Base-by-base conservation (phyloP, 305 asterid genomes). In the Ajuga reptans region DNA sequence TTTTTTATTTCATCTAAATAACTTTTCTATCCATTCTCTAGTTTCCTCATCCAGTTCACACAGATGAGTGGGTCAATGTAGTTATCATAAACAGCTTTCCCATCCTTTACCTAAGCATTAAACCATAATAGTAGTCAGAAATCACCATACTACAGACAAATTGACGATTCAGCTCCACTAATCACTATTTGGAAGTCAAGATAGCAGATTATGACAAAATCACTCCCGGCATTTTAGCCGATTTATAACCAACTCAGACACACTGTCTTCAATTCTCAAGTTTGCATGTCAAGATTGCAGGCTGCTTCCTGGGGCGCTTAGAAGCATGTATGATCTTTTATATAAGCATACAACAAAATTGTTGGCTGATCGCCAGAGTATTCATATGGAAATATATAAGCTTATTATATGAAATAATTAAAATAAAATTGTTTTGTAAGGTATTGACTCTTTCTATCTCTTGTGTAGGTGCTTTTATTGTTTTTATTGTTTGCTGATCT, bases 401-500 rank as follows among this genome's bases (percentile, higher is more conserved):
- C 59, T 27, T 47, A 54, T 39, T 3, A 9, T 51, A 66, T 31
- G 8, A 46, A 7, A 63, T 16, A 27, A 52, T 64, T 43, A 72
- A n/a, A 45, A 37, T 46, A 45, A 68, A 36, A 55, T 34, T 67
- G 12, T 36, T 64, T 16, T 67, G 68, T 24, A 4, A 34, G 27
- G 37, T 37, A 58, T 14, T 72, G 67, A 52, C 62, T 56, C 73
- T 3, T 53, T 2, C 52, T 41, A 6, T 9, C 29, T 62, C 59
- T 24, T 69, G 52, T 64, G 77, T 88, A 93, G 99, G 86, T 89
- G 78, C 72, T 82, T 74, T 70, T 89, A 67, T 69, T 90, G 84
- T 42, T 85, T 58, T 27, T 93, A 61, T 67, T 90, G 92, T 71
- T 88, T 55, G 83, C 83, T 43, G 99, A 93, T 81, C 55, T 93